These are phyloP conservation scores for Saturnispora dispora DNA, from an alignment of 805 yeast species.

Conservation along the genomic window DNA sequence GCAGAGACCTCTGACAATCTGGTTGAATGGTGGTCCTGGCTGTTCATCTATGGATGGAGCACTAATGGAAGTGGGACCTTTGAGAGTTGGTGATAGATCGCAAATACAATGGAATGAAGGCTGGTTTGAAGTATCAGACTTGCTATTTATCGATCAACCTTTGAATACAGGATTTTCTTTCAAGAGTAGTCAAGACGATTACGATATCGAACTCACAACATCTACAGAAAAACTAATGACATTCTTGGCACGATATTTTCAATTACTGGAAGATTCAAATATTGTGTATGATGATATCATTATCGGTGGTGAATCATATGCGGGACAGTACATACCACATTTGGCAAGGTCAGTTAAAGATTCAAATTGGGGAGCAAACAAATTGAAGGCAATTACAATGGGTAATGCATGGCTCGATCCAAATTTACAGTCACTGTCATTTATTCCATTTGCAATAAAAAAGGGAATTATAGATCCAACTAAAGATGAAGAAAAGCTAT, in stretches of 20 bases:
- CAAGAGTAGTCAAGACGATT: conserved; percentile 33
- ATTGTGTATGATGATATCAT: conserved; percentile 45
- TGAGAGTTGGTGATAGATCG: conserved; percentile 39
- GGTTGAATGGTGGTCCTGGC: conserved; percentile 99
- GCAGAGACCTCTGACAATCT: conserved; percentile 49
- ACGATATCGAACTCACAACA: conserved; percentile 43
- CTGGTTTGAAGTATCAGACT: conserved; percentile 74
- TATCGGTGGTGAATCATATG: conserved; percentile 92
- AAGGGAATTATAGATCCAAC: conserved; percentile 42
- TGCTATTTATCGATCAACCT: conserved; percentile 90
- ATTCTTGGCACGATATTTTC: conserved; percentile 60
- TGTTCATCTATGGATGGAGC: conserved; percentile 98
- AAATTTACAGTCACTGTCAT: conserved; percentile 70
- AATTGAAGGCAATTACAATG: conserved; percentile 60
- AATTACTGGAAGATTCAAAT: conserved; percentile 63
- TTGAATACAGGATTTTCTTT: conserved; percentile 86
- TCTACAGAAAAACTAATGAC: conserved; percentile 54
- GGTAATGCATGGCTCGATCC: conserved; percentile 97
- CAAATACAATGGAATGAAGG: conserved; percentile 53
- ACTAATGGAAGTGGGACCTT: conserved; percentile 84
- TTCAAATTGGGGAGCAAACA: conserved; percentile 28
- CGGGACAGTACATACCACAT: conserved; percentile 94
- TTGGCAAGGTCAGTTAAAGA: conserved; percentile 56
- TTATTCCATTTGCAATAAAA: conserved; percentile 59
- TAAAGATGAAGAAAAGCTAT: conserved; percentile 22